Percentiles rank a stretch among this genome's conserved stretches.
phyloP scores from a whole-genome alignment of 306 rosid genomes.

The Lathyrus oleraceus region DNA sequence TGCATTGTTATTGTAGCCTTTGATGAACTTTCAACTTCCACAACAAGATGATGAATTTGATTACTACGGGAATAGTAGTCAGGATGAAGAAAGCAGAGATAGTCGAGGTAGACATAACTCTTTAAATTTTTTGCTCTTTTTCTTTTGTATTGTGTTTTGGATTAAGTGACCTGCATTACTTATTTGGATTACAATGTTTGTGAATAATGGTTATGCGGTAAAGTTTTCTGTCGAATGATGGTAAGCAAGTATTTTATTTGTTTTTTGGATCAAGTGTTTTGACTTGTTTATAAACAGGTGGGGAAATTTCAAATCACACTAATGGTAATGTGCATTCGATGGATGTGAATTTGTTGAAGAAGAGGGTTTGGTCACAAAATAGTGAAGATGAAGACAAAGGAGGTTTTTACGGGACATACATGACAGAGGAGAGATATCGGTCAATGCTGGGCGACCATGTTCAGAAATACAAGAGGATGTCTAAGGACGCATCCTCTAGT shows the following conservation, averaged over 20 bases:
- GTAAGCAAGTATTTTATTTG: background rate
- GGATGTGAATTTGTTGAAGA: constrained; percentile 58
- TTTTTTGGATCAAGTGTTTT: no score
- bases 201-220: background rate
- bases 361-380: constrained; percentile 61
- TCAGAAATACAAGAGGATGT: constrained; percentile 83
- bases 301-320: constrained; percentile 50
- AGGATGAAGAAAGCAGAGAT: constrained; percentile 90
- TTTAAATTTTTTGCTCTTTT: background rate
- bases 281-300: constrained; percentile 43
- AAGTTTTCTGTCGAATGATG: background rate
- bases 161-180: background rate
- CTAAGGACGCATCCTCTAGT: constrained; percentile 62
- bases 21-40: constrained; percentile 94
- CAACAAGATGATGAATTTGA: constrained; percentile 84
- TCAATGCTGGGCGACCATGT: constrained; percentile 94
- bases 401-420: constrained; percentile 4
- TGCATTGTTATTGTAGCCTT: constrained; percentile 71
- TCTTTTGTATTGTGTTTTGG: background rate
- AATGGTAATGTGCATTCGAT: constrained; percentile 67
- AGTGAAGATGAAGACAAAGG: constrained; percentile 43
- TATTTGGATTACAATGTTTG: constrained; percentile 1
- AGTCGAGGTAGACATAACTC: constrained; percentile 67
- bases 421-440: constrained; percentile 81
- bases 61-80: constrained; percentile 94